Evolutionary conservation across 805 yeast genomes (phyloP), one percentile per base, ranked within the genome.

Genomic region (Starmera caribaea): DNA sequence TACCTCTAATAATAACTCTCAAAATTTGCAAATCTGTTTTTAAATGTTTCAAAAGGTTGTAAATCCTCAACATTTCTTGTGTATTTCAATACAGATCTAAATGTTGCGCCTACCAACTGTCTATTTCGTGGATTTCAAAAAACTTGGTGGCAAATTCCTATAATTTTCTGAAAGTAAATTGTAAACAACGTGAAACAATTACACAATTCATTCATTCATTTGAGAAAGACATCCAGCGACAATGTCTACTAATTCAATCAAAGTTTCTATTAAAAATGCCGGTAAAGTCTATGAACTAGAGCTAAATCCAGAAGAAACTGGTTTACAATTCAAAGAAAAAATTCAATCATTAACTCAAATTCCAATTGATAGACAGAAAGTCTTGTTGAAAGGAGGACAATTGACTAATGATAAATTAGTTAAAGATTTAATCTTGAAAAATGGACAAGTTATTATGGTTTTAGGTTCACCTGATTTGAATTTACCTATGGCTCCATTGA

Each of bases 351-450:
- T 76, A 42, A 90, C 97, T 3, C 76, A 76, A 42, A 86, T 92
- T 40, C 95, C 96, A n/a, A 74, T 79, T 2, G 82, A 76, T 40
- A 79, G 96, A 50, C 98, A 92, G 63, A 90, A 90, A 65, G 81
- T 89, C 44, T 71, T 92, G 55, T 74, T 87, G 38, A 88, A 85
- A 63, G 90, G 94, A 11, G 96, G 96, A 33, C 94, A 88, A 58
- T 63, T 92, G 51, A 70, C 71, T 40, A 90, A 87, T 60, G 89
- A 82, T 44, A 65, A 63, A n/a, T 39, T 50, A 6, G 45, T 55
- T 14, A 51, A 58, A 8, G 64, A 68, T 31, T 60, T 85, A 39
- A 72, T 68, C 21, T 55, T 89, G 45, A 83, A 81, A 51, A 68
- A 74, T 16, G 75, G 74, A 29, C 84, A 81, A 48, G 66, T 75